Conservation (phyloP, 306 rosid genomes). For the Sphenostylis stenocarpa region DNA sequence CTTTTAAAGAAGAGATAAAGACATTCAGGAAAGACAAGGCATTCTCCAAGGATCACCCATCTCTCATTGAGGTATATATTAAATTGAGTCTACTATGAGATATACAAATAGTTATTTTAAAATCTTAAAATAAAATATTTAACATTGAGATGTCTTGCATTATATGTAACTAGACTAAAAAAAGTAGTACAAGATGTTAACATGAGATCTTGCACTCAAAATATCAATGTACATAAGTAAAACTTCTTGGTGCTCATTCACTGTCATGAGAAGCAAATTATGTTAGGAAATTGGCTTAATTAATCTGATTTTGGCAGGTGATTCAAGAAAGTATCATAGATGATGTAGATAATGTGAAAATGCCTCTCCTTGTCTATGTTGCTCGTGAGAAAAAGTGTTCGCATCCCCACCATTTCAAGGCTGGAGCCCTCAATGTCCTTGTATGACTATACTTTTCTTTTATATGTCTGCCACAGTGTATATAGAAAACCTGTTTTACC, state of each 20-base stretch:
- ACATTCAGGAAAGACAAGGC: constrained; percentile 14
- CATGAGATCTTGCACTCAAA: too few species aligned
- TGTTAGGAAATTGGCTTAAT: not conserved
- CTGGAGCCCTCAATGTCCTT: constrained; percentile 72
- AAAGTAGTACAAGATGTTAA: too few species aligned
- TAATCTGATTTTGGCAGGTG: constrained; percentile 37
- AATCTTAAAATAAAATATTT: too few species aligned
- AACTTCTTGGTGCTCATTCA: not conserved
- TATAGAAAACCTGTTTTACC: not conserved
- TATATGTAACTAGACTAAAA: too few species aligned
- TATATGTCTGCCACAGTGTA: not conserved
- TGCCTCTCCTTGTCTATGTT: constrained; percentile 67
- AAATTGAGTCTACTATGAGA: too few species aligned
- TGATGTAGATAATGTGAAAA: constrained; percentile 26
- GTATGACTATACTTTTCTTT: constrained; percentile 32
- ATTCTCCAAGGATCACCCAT: constrained; percentile 38
- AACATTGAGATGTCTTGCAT: too few species aligned
- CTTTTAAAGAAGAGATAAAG: constrained; percentile 41
- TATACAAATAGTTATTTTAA: too few species aligned
- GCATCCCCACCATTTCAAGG: constrained; percentile 68
- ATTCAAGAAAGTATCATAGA: constrained; percentile 28
- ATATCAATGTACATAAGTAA: too few species aligned
- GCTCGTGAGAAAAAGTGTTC: constrained; percentile 57
- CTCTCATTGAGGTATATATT: constrained; percentile 60
- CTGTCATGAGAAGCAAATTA: not conserved